A percentile compares a stretch with the other conserved stretches of the same genome.
These are phyloP conservation scores for Drechmeria coniospora DNA, from an alignment of 2,329 filamentous ascomycete genomes.

Conservation along the genomic window DNA sequence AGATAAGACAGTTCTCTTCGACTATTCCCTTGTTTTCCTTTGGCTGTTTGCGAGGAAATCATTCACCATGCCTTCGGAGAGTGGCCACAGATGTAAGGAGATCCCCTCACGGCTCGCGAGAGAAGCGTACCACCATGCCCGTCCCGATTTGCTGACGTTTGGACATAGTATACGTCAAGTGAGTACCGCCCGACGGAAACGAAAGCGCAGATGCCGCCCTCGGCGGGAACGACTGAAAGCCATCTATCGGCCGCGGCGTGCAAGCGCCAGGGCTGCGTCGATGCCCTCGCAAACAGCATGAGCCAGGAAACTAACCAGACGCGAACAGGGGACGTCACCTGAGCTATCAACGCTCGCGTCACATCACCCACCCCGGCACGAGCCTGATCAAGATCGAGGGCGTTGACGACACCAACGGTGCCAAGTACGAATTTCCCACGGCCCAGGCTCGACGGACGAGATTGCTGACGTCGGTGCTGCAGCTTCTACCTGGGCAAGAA, in stretches of 20 bases:
- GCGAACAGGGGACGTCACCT: constrained; percentile 78
- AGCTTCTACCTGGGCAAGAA: constrained; percentile 98
- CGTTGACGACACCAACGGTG: constrained; percentile 78
- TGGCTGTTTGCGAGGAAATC: constrained; percentile 28
- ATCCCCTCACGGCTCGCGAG: not conserved
- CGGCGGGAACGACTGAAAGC: not conserved
- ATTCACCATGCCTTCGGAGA: constrained; percentile 76
- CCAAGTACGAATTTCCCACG: constrained; percentile 47
- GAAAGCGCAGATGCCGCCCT: not conserved
- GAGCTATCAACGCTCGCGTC: constrained; percentile 92
- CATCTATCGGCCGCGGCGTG: not conserved
- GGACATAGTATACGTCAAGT: constrained; percentile 74
- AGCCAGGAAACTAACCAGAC: constrained; percentile 14
- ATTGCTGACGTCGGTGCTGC: constrained; percentile 11
- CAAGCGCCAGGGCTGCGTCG: constrained; percentile 3
- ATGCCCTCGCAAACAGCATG: constrained; percentile 3
- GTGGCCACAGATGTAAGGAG: constrained; percentile 75
- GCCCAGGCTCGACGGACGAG: no score
- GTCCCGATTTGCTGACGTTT: constrained; percentile 1
- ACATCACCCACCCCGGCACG: constrained; percentile 77
- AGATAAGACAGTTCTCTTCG: constrained; percentile 26
- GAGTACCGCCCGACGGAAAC: constrained; percentile 29
- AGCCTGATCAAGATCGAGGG: constrained; percentile 98
- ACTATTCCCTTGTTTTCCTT: constrained; percentile 23
- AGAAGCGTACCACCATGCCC: not conserved